These are phyloP conservation scores for Phytophthora syringae DNA, from an alignment of 352 stramenopile species.

Conservation along the genomic window DNA sequence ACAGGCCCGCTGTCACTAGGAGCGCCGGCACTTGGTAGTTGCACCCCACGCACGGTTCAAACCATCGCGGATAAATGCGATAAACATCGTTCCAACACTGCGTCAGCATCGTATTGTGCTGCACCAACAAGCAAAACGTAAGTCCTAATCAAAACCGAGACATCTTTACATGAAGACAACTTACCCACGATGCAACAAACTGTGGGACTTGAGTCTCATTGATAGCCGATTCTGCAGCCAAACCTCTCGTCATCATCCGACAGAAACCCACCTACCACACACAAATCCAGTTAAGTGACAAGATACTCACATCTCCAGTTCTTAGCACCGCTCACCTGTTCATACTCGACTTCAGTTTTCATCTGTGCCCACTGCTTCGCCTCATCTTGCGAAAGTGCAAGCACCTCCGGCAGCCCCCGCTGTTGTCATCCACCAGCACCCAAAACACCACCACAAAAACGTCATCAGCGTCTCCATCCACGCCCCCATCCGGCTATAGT, in stretches of 20 bases:
- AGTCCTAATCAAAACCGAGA: not conserved
- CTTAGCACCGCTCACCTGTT: slow-evolving; percentile 35
- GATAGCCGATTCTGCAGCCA: slow-evolving; percentile 24
- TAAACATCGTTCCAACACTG: slow-evolving; percentile 66
- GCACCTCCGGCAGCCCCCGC: slow-evolving; percentile 59
- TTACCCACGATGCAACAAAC: slow-evolving; percentile 39
- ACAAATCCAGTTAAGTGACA: not conserved
- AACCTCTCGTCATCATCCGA: slow-evolving; percentile 23
- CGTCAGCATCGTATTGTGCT: slow-evolving; percentile 52
- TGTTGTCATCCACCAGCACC: slow-evolving; percentile 20
- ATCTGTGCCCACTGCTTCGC: slow-evolving; percentile 43
- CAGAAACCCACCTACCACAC: slow-evolving; percentile 19
- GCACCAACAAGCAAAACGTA: not conserved
- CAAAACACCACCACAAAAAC: slow-evolving; percentile 4
- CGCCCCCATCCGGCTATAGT: slow-evolving; percentile 20
- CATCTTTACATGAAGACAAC: not conserved
- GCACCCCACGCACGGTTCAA: slow-evolving; percentile 51
- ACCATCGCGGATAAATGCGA: slow-evolving; percentile 71
- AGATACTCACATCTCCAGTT: not conserved
- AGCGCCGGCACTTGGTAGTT: slow-evolving; percentile 20
- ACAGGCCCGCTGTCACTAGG: not conserved
- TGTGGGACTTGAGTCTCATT: slow-evolving; percentile 22
- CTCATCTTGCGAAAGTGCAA: slow-evolving; percentile 60
- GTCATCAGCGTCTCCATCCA: slow-evolving; percentile 4
- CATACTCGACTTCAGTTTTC: slow-evolving; percentile 35